These are phyloP conservation scores for Fraxinus cuspidata DNA, from an alignment of 257 asterid genomes.

Conservation along the genomic window DNA sequence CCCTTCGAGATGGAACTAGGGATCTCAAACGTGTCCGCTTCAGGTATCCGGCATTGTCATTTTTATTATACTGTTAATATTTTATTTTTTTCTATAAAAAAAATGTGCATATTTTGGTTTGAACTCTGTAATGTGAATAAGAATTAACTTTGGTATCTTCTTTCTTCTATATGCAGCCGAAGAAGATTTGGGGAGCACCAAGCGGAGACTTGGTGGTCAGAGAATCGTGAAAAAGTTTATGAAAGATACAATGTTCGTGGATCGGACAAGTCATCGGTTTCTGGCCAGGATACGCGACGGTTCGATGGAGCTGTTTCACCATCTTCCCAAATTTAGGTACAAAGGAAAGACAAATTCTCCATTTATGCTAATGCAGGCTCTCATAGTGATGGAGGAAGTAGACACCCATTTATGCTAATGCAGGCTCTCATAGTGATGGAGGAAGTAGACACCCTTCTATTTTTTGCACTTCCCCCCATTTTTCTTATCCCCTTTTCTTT, in stretches of 20 bases:
- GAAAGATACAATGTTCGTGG: conserved; percentile 87
- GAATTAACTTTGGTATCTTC: not conserved
- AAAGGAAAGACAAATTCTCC: conserved; percentile 12
- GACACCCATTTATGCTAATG: conserved; percentile 30
- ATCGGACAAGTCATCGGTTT: conserved; percentile 77
- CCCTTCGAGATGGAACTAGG: conserved; percentile 89
- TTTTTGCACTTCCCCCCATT: conserved; percentile 24
- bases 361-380: conserved; percentile 34
- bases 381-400: conserved; percentile 35
- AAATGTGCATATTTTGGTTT: not conserved
- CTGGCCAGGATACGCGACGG: conserved; percentile 66
- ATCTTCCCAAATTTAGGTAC: conserved; percentile 66
- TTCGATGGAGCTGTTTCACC: conserved; percentile 78
- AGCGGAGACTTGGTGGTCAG: conserved; percentile 99
- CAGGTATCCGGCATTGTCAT: conserved; percentile 52
- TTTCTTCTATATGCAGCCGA: conserved; percentile 51
- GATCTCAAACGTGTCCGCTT: conserved; percentile 97
- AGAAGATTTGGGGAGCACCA: conserved; percentile 98
- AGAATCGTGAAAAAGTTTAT: conserved; percentile 88
- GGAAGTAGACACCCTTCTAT: conserved; percentile 27
- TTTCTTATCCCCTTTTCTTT: conserved; percentile 2
- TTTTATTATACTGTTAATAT: conserved; percentile 1
- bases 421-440: conserved; percentile 33
- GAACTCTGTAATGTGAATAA: not conserved
- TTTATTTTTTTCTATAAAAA: not conserved